Base-by-base conservation (phyloP, 495 filamentous ascomycete species). In the Entonaema liquescens region DNA sequence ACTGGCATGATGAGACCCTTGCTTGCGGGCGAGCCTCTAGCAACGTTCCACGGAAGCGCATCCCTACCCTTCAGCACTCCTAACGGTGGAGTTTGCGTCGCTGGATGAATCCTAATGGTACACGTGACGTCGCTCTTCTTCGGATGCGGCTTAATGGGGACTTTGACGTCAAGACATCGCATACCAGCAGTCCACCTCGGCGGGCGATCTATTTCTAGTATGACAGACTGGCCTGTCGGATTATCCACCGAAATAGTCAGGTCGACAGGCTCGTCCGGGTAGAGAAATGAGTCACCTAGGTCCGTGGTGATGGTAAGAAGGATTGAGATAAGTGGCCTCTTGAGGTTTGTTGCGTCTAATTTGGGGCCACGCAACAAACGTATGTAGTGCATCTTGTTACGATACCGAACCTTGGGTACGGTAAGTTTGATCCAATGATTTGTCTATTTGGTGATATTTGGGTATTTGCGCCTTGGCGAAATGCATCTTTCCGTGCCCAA, bases 261-360 rank as follows among this genome's bases (percentile, higher is more conserved):
- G 42, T 83, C 83, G 55, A 97, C 76, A 25, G 84, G 83, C 36
- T 86, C 77, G 73, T 90, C 85, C n/a, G 87, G 79, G 21, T 84
- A 83, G n/a, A 94, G 86, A 76, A 95, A 96, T 1, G 86, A 84
- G 77, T 99, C 95, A 2, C 95, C 94, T 7, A 99, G 82, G 75
- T 99, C 95, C 38, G 94, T 95, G 40, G 93, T 93, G 77, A 99
- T 89, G 56, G 93, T 93, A 60, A 98, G 82, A 58, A 79, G 84
- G 5, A 84, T 44, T 12, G 79, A 81, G 55, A 81, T 76, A 25
- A 59, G 35, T 52, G 81, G 80, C 29, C 78, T 77, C 61, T 77
- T 76, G 55, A 29, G 55, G 26, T 81, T 25, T 9, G 66, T 62
- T 19, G 69, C 68, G 56, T 79, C 81, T 59, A 86, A 68, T 63